These are phyloP conservation scores for Melanomma pulvis-pyrius DNA, from an alignment of 495 filamentous ascomycete species.

Conservation along the genomic window DNA sequence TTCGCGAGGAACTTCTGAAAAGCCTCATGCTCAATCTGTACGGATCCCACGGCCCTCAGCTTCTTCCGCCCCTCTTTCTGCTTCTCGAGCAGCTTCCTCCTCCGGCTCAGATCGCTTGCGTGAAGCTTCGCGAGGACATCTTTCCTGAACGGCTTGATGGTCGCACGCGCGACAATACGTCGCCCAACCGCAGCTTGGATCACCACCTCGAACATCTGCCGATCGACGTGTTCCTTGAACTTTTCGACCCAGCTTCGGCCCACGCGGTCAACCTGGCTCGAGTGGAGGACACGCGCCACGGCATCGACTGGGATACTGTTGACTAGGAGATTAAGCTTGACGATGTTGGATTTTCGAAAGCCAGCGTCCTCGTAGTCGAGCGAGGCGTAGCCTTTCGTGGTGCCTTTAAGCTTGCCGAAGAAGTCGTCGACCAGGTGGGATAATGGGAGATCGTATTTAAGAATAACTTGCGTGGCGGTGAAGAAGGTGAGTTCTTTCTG, in stretches of 20 bases:
- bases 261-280: slow-evolving; percentile 72
- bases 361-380: slow-evolving; percentile 95
- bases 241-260: slow-evolving; percentile 89
- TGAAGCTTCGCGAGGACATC: slow-evolving; percentile 93
- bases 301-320: slow-evolving; percentile 94
- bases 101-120: slow-evolving; percentile 79
- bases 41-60: slow-evolving; percentile 72
- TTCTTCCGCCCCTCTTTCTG: slow-evolving; percentile 96
- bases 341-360: slow-evolving; percentile 76
- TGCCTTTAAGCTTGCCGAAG: slow-evolving; percentile 93
- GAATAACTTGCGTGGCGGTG: slow-evolving; percentile 89
- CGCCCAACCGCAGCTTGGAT: slow-evolving; percentile 90
- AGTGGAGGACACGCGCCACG: slow-evolving; percentile 85
- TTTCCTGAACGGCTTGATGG: slow-evolving; percentile 95
- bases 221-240: slow-evolving; percentile 94
- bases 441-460: slow-evolving; percentile 88
- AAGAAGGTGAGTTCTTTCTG: slow-evolving; percentile 89
- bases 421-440: slow-evolving; percentile 92
- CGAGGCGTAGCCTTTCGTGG: slow-evolving; percentile 79
- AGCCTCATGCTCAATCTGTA: slow-evolving; percentile 88
- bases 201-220: slow-evolving; percentile 94
- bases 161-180: slow-evolving; percentile 86
- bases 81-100: slow-evolving; percentile 89
- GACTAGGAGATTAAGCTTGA: slow-evolving; percentile 90
- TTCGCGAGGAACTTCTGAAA: slow-evolving; percentile 88